Evolutionary conservation across 331 rosid genomes (phyloP).

Genomic region (Quercus lobata): DNA sequence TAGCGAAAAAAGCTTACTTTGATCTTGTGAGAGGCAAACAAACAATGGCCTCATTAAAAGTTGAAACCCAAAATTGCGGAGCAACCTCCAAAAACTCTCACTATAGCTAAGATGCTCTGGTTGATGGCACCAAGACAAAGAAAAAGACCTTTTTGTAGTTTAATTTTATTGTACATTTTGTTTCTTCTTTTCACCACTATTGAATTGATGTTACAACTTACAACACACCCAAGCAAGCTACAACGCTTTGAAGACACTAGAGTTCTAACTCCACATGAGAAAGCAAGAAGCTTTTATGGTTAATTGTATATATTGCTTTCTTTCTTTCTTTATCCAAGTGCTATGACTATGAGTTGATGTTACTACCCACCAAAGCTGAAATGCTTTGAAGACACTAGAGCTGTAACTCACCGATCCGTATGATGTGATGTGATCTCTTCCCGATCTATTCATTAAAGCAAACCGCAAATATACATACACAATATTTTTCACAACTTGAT

Average conservation of each 20-base stretch:
- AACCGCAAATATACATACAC: rapidly evolving
- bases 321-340: not conserved
- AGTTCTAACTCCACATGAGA: not conserved
- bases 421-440: constrained; percentile 24
- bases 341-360: constrained; percentile 28
- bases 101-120: too few relatives aligned
- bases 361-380: constrained; percentile 31
- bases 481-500: too few relatives aligned
- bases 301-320: not conserved
- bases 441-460: not conserved
- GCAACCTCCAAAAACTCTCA: not conserved
- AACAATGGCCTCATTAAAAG: too few relatives aligned
- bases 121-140: not conserved
- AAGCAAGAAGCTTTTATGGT: not conserved
- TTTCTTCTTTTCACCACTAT: not conserved
- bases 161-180: not conserved
- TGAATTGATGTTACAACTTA: not conserved
- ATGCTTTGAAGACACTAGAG: constrained; percentile 30
- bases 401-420: constrained; percentile 28
- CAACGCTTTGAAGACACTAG: too few relatives aligned
- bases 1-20: too few relatives aligned
- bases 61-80: not conserved
- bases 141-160: not conserved
- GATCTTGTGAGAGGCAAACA: too few relatives aligned
- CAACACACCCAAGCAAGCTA: too few relatives aligned